Percentiles rank a stretch among this genome's conserved stretches.
phyloP scores from a whole-genome alignment of 257 asterid species.

The Solanum corneliomulleri region DNA sequence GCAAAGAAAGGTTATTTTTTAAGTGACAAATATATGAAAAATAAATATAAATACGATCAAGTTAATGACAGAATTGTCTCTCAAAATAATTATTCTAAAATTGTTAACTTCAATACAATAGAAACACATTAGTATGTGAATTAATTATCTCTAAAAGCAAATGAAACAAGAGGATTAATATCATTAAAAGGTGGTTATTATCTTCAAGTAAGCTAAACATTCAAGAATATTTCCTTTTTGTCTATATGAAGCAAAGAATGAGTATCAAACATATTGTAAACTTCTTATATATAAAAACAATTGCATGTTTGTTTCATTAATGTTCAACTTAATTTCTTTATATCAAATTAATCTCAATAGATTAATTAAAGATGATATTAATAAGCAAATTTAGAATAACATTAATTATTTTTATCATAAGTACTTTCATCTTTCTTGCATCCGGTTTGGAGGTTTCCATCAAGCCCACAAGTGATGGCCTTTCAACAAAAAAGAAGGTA shows the following conservation, averaged over 20 bases:
- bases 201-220: background rate
- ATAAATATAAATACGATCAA: too few relatives aligned
- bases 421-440: background rate
- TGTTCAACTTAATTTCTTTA: background rate
- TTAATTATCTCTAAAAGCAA: background rate
- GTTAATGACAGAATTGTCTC: background rate
- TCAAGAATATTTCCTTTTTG: background rate
- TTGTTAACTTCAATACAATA: background rate
- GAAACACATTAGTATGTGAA: background rate
- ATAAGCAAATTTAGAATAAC: background rate
- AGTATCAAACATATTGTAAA: background rate
- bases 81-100: background rate
- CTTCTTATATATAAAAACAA: background rate
- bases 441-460: background rate
- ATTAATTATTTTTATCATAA: background rate
- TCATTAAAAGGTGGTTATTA: background rate
- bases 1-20: background rate
- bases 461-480: background rate
- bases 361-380: background rate
- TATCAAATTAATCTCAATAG: background rate
- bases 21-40: background rate
- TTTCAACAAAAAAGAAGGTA: background rate
- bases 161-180: background rate
- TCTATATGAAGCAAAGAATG: constrained; percentile 16
- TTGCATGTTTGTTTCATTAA: background rate